A percentile compares a stretch with the other conserved stretches of the same genome.
phyloP scores from a whole-genome alignment of 164 flowering plant genomes.

The Amborella trichopoda region DNA sequence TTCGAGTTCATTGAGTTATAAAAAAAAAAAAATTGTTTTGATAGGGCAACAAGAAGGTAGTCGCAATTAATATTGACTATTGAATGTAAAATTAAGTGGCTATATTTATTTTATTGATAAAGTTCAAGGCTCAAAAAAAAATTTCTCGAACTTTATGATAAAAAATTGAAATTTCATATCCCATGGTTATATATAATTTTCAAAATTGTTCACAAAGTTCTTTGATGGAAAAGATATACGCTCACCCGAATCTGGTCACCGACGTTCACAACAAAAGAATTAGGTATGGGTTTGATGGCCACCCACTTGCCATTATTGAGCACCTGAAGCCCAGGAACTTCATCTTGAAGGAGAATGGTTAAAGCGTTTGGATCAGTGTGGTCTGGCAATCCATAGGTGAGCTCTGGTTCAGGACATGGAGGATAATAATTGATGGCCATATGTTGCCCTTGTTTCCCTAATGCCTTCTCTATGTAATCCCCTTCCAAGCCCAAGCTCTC shows the following conservation, averaged over 20 bases:
- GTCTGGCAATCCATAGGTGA: constrained; percentile 68
- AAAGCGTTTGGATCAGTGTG: constrained; percentile 82
- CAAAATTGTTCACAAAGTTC: no score
- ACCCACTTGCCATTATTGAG: constrained; percentile 50
- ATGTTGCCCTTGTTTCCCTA: constrained; percentile 78
- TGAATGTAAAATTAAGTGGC: no score
- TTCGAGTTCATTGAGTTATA: no score
- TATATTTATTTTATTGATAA: no score
- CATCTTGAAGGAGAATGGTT: constrained; percentile 67
- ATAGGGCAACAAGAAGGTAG: no score
- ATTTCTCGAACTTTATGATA: no score
- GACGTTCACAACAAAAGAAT: constrained; percentile 43
- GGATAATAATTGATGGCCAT: constrained; percentile 85
- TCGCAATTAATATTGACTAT: no score
- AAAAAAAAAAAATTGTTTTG: no score
- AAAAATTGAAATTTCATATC: no score
- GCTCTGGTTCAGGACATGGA: constrained; percentile 74
- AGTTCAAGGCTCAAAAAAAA: no score
- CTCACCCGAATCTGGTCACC: constrained; percentile 53
- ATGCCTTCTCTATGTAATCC: constrained; percentile 23
- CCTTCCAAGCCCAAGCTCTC: constrained; percentile 63
- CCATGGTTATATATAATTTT: no score
- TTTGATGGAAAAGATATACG: not conserved
- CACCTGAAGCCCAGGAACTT: constrained; percentile 45
- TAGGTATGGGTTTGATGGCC: constrained; percentile 32